Percentiles rank a stretch among this genome's conserved stretches.
These are phyloP conservation scores for Akanthomyces dipterigenus DNA, from an alignment of 2,329 filamentous ascomycete genomes.

Conservation along the genomic window DNA sequence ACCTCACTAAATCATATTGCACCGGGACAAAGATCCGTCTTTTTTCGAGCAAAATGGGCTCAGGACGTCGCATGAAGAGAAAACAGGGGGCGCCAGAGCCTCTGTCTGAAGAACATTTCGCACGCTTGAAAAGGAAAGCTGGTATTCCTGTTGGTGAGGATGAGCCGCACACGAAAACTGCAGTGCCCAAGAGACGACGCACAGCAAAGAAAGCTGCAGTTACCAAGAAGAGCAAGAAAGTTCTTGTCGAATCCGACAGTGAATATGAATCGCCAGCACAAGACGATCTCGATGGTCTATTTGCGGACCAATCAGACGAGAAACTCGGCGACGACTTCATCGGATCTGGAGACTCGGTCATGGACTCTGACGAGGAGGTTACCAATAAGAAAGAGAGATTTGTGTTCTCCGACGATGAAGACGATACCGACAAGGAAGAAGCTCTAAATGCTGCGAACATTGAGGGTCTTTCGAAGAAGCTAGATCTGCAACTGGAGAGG, in stretches of 20 bases:
- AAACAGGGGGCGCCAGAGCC: slow-evolving; percentile 85
- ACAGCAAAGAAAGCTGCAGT: slow-evolving; percentile 29
- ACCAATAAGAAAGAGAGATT: slow-evolving; percentile 46
- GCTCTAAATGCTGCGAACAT: slow-evolving; percentile 94
- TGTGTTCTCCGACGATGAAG: slow-evolving; percentile 94
- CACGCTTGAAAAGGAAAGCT: slow-evolving; percentile 79
- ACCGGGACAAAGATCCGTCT: neutral
- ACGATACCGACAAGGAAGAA: slow-evolving; percentile 82
- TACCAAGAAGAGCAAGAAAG: slow-evolving; percentile 16
- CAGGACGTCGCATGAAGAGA: slow-evolving; percentile 86
- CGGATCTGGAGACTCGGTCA: slow-evolving; percentile 50
- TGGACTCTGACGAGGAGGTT: slow-evolving; percentile 64
- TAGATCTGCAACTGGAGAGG: slow-evolving; percentile 70
- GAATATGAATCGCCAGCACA: slow-evolving; percentile 8
- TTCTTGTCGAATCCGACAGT: slow-evolving; percentile 12
- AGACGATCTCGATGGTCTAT: slow-evolving; percentile 36
- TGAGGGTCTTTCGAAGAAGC: slow-evolving; percentile 76
- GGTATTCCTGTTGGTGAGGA: slow-evolving; percentile 53
- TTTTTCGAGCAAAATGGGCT: slow-evolving; percentile 56
- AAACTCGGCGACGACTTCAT: slow-evolving; percentile 53
- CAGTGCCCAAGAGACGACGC: slow-evolving; percentile 54
- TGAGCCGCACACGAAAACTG: slow-evolving; percentile 42
- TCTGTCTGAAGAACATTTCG: slow-evolving; percentile 72
- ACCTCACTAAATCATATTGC: neutral
- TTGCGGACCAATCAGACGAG: slow-evolving; percentile 36